These are phyloP conservation scores for Pelargonium fulgidum DNA, from an alignment of 441 rosid species.

Conservation along the genomic window DNA sequence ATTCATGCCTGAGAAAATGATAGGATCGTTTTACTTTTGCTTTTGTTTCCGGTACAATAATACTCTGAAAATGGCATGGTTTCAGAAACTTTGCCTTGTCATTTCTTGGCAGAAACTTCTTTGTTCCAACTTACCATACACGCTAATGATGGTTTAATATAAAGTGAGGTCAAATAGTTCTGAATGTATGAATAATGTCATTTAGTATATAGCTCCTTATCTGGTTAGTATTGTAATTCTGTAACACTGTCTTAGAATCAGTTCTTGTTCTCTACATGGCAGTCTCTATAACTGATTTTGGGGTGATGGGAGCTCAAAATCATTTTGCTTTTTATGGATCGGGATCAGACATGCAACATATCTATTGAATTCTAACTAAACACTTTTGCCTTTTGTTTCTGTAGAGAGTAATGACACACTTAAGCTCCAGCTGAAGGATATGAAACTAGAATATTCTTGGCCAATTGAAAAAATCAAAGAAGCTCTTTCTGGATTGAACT, in stretches of 20 bases:
- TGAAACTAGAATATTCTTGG: slow-evolving; percentile 68
- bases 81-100: not conserved
- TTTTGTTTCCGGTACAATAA: not conserved
- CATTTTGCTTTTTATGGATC: not conserved
- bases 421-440: slow-evolving; percentile 50
- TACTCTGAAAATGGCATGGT: not conserved
- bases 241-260: not conserved
- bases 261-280: no score
- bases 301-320: not conserved
- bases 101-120: not conserved
- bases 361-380: not conserved
- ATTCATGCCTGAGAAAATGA: not conserved
- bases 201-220: not conserved
- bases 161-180: not conserved
- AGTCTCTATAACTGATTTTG: no score
- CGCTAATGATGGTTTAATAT: not conserved
- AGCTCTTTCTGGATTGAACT: slow-evolving; percentile 34
- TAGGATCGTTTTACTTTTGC: not conserved
- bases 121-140: not conserved
- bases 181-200: not conserved
- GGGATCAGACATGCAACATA: not conserved
- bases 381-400: slow-evolving; percentile 14
- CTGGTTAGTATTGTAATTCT: not conserved
- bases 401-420: slow-evolving; percentile 45
- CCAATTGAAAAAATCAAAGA: slow-evolving; percentile 48